These are phyloP conservation scores for Royoungia palumana DNA, from an alignment of 768 basidiomycete genomes.

Conservation along the genomic window DNA sequence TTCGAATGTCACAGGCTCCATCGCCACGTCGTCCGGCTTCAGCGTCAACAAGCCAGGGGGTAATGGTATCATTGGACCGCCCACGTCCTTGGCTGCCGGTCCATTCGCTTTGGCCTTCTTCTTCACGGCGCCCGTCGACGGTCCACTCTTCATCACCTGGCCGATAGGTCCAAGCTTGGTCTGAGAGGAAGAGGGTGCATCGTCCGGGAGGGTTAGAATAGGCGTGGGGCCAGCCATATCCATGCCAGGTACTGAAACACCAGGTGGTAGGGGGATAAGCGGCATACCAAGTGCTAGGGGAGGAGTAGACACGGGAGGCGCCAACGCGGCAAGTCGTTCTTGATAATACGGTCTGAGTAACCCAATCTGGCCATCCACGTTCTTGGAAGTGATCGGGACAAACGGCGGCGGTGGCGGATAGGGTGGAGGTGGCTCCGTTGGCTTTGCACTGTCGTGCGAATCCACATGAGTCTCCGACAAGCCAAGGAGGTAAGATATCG, in stretches of 20 bases:
- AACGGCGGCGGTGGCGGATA: conserved; percentile 86
- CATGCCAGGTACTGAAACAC: not conserved
- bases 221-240: not conserved
- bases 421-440: conserved; percentile 72
- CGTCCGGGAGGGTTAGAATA: conserved; percentile 57
- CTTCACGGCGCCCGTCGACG: conserved; percentile 50
- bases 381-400: conserved; percentile 61
- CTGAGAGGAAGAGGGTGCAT: conserved; percentile 53
- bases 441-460: conserved; percentile 47
- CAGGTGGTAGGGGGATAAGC: conserved; percentile 11
- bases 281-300: conserved; percentile 15
- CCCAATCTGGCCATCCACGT: conserved; percentile 78
- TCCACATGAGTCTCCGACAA: conserved; percentile 1
- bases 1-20: conserved; percentile 22
- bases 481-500: not conserved
- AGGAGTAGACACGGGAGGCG: conserved; percentile 26
- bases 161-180: conserved; percentile 78
- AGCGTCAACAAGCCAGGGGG: conserved; percentile 17
- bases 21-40: conserved; percentile 18
- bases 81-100: conserved; percentile 22
- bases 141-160: conserved; percentile 57
- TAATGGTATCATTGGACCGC: conserved; percentile 15
- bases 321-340: conserved; percentile 46
- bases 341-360: conserved; percentile 77
- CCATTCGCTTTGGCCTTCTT: conserved; percentile 46